Base-by-base conservation (phyloP, 2,329 filamentous ascomycete genomes). In the Sporothrix pallida region DNA sequence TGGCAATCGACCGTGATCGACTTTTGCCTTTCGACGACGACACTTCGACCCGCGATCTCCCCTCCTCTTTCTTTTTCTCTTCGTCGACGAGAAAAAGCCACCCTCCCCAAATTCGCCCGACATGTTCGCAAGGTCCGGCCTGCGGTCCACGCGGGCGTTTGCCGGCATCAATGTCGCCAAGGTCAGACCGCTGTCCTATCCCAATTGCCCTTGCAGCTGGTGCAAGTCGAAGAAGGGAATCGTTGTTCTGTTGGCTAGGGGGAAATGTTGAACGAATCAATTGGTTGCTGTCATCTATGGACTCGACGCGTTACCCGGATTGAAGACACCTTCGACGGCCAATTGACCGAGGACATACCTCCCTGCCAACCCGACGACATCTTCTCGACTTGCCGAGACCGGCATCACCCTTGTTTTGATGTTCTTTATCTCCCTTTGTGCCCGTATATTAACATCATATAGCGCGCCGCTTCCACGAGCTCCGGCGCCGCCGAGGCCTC, bases 91-190 rank as follows among this genome's bases (percentile, higher is more conserved):
- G 81, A 80, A 69, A 69, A 17, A 15, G 31, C 7, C 31, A 37
- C 12, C 56, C 26, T 60, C 56, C 31, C 46, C 26, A 50, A 82
- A 81, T 79, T 82, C 81, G 84, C 84, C 84, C 88, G 92, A 84
- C 83, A 98, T 98, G 95, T 91, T 98, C 89, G 92, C 93, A 87
- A 93, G 94, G 89, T 94, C 94, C 86, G 90, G 90, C 86, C 87
- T 97, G 89, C 94, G 94, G 88, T 91, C 93, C 84, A 89, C 92
- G 90, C 94, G 94, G 90, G 89, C 92, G 82, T 88, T 94, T 87
- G 92, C 91, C 87, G 88, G 91, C 84, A 87, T 90, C 83, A 89
- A 89, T 83, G 86, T 91, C 81, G 87, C 91, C 82, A 93, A 91
- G 91, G 94, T 93, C 31, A 72, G 74, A 70, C 10, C 31, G 31